Base-by-base conservation (phyloP, 805 yeast genomes). In the Schwanniomyces pseudopolymorphus region DNA sequence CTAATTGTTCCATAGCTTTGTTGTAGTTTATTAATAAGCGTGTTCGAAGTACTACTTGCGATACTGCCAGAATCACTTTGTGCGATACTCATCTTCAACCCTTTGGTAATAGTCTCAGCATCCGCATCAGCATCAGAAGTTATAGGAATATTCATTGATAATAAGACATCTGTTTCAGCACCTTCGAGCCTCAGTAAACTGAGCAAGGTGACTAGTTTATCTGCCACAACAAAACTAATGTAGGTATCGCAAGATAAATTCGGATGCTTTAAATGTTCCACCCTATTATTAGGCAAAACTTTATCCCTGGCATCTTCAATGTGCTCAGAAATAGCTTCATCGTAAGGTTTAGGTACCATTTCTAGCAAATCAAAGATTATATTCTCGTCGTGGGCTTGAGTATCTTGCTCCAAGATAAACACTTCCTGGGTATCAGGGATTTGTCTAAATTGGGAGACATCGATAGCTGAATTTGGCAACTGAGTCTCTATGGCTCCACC, bases 351-450 rank as follows among this genome's bases (percentile, higher is more conserved):
- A 1, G 64, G 69, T 0, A 81, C 79, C 21, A 66, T 55, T 53
- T 86, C 88, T 51, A 86, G 62, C 13, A 86, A 61, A 50, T 86
- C 94, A 16, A 86, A 58, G n/a, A 86, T 81, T 8, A 85, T 60
- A 14, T 86, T 78, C 52, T 77, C 81, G 44, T 83, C 79, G 40
- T 65, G 40, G 9, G 25, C 33, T 4, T 61, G 61, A 6, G 64
- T 62, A 5, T 70, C 55, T 2, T 46, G 50, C 39, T 70, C 70
- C n/a, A 69, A 39, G 14, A 91, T 81, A 63, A 79, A 94, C 21
- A 92, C 97, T 63, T 92, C 99, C 61, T 94, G 98, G 1, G 90
- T 83, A 58, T 94, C 97, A 0, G 99, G 98, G 3, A 94, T 80
- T 49, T 88, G 88, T 46, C 99, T 72, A 41, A 91, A 61, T 31